phyloP scores from a whole-genome alignment of 345 rosid species.

The Punica granatum region DNA sequence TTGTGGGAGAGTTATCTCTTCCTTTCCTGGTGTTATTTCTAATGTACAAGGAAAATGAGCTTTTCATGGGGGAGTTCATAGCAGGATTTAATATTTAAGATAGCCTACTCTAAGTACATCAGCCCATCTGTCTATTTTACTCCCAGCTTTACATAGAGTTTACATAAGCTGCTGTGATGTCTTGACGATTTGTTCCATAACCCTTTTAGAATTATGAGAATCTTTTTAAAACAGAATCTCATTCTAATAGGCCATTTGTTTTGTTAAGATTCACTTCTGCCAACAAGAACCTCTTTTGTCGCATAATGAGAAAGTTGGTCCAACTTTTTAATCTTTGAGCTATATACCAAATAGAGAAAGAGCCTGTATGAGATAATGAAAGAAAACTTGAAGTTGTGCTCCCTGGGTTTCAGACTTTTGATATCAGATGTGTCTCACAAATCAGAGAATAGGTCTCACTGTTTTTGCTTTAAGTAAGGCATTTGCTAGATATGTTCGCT shows the following conservation, averaged over 20 bases:
- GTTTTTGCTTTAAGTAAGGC: too few species aligned
- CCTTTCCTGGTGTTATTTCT: neutral
- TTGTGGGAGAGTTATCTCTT: neutral
- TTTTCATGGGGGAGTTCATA: neutral
- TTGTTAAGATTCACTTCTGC: neutral
- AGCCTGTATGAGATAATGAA: neutral
- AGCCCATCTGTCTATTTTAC: neutral
- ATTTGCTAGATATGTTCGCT: too few species aligned
- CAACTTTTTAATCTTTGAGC: neutral
- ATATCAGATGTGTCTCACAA: neutral
- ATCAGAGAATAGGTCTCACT: neutral
- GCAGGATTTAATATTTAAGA: neutral
- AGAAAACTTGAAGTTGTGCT: neutral
- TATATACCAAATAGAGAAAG: neutral
- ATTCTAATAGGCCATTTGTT: neutral
- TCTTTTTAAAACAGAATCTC: neutral
- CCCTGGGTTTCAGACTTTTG: neutral
- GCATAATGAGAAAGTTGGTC: neutral
- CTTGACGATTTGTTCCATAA: neutral
- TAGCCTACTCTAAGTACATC: neutral
- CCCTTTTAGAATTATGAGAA: neutral
- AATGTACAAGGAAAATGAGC: neutral
- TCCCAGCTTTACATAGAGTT: neutral
- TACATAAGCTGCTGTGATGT: neutral
- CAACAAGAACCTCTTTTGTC: neutral